Evolutionary conservation across 2,329 filamentous ascomycete genomes (phyloP).

Genomic region (Stagonosporopsis rhizophila): DNA sequence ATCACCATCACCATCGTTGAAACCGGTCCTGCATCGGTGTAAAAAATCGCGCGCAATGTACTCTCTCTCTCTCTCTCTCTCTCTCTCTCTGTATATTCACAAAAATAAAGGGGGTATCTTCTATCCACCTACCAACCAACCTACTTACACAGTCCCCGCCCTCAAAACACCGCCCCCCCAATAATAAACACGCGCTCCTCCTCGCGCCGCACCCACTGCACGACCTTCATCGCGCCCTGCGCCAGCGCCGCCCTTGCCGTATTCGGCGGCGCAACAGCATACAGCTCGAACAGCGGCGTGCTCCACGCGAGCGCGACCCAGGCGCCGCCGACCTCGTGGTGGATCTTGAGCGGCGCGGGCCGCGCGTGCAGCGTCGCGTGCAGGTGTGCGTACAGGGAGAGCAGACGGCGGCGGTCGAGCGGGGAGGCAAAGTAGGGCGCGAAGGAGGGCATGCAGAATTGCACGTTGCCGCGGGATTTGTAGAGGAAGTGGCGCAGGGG

Average conservation of each 20-base stretch:
- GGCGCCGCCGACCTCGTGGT: constrained; percentile 77
- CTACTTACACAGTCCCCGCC: too few relatives aligned
- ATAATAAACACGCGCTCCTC: constrained; percentile 97
- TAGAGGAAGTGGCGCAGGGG: constrained; percentile 91
- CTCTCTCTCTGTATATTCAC: too few relatives aligned
- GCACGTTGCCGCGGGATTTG: constrained; percentile 92
- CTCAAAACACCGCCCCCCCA: constrained; percentile 80
- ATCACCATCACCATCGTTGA: too few relatives aligned
- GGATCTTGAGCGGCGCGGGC: constrained; percentile 82
- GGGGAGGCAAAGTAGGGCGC: constrained; percentile 69
- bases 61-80: too few relatives aligned
- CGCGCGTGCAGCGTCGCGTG: constrained; percentile 87
- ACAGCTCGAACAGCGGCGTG: constrained; percentile 90
- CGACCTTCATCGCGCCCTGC: constrained; percentile 85
- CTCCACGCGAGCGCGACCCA: constrained; percentile 85
- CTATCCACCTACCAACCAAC: too few relatives aligned
- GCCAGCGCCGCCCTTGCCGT: constrained; percentile 71
- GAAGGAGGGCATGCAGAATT: constrained; percentile 90
- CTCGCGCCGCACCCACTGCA: constrained; percentile 90
- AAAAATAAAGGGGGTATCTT: too few relatives aligned
- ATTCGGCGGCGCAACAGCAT: constrained; percentile 85
- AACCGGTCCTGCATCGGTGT: too few relatives aligned
- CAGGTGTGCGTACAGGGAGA: constrained; percentile 84
- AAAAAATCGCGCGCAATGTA: too few relatives aligned
- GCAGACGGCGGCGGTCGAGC: constrained; percentile 66